Percentiles rank a stretch among this genome's conserved stretches.
Conservation (phyloP, 208 protist species). For the Wallacemonas sp. region DNA sequence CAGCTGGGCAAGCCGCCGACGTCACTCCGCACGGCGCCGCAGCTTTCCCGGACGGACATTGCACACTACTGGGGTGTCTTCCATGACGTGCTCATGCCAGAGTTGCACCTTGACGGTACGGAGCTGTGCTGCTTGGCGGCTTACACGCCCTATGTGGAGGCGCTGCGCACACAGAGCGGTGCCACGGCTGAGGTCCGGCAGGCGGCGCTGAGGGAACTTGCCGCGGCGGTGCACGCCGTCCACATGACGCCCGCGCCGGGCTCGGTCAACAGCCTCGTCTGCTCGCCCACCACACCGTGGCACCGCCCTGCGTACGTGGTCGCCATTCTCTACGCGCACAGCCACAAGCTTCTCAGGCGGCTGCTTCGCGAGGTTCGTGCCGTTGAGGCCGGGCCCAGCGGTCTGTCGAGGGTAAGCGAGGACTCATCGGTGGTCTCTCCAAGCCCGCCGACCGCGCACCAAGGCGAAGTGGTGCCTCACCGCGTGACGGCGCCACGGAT, state of each 20-base stretch:
- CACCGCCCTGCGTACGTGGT: constrained; percentile 3
- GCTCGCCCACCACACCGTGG: constrained; percentile 1
- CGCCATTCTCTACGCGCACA: background rate
- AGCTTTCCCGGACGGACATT: constrained; percentile 29
- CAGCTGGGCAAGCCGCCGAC: constrained; percentile 27
- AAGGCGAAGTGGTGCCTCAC: too few relatives aligned
- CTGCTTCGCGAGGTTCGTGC: background rate
- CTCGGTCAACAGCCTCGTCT: background rate
- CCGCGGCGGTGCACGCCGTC: constrained; percentile 15
- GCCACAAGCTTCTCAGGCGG: background rate
- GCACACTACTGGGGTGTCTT: constrained; percentile 69
- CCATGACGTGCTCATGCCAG: constrained; percentile 44
- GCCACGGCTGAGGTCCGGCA: background rate
- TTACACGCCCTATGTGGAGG: constrained; percentile 43
- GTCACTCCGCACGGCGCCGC: constrained; percentile 41
- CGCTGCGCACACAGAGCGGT: constrained; percentile 11
- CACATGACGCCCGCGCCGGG: constrained; percentile 16
- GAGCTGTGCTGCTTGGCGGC: constrained; percentile 73
- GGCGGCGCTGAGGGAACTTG: background rate
- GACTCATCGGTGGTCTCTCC: too few relatives aligned
- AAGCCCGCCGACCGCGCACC: too few relatives aligned
- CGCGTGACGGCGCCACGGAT: too few relatives aligned
- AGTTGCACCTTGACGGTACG: constrained; percentile 47
- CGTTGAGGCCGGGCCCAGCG: too few relatives aligned
- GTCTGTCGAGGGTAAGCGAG: too few relatives aligned